These are phyloP conservation scores for Lentinula aciculospora DNA, from an alignment of 768 basidiomycete species.

Conservation along the genomic window DNA sequence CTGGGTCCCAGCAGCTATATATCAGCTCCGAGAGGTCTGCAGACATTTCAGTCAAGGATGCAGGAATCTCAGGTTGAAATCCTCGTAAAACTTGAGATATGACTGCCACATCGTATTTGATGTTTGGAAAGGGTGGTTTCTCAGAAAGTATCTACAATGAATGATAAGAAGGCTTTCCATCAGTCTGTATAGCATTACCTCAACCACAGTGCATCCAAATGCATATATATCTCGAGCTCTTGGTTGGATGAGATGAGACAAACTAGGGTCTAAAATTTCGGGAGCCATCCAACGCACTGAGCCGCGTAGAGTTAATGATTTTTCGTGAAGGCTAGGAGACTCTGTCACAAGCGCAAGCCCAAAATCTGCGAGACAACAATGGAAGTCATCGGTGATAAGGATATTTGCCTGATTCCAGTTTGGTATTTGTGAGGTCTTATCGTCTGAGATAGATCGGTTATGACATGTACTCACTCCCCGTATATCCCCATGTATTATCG, in stretches of 20 bases:
- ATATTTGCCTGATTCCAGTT: conserved; percentile 1
- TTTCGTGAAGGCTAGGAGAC: not conserved
- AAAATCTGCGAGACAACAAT: conserved; percentile 6
- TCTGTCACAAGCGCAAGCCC: not conserved
- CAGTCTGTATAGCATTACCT: not conserved
- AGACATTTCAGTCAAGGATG: not conserved
- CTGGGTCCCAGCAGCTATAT: not conserved
- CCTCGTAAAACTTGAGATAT: not conserved
- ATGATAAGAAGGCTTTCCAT: not conserved
- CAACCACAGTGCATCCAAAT: conserved; percentile 6
- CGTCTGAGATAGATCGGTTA: too few species aligned
- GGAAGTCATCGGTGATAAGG: not conserved
- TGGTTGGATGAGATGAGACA: not conserved
- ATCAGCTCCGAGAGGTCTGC: not conserved
- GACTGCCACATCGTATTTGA: conserved; percentile 2
- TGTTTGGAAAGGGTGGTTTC: conserved; percentile 2
- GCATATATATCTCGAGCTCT: conserved; percentile 7
- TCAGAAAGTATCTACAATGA: not conserved
- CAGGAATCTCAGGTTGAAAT: not conserved
- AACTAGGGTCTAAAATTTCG: not conserved
- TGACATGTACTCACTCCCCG: not conserved
- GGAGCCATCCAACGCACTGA: conserved; percentile 4
- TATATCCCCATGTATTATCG: conserved; percentile 7
- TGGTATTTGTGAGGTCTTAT: not conserved
- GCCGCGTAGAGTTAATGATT: not conserved